Conservation (phyloP, 441 rosid species). For the Cnidoscolus chayamansa region DNA sequence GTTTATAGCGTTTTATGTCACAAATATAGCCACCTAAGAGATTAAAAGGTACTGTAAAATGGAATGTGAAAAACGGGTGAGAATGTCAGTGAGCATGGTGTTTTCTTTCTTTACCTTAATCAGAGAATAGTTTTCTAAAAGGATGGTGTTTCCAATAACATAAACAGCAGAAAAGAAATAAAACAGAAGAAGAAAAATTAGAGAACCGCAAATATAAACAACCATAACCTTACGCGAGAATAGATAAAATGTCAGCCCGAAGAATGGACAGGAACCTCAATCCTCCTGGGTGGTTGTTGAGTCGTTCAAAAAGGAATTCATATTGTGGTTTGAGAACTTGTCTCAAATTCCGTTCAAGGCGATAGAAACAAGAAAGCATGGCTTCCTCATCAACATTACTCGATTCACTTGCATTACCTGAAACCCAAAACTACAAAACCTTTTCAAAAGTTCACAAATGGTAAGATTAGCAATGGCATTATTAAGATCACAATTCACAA, state of each 20-base stretch:
- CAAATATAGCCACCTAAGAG: not conserved
- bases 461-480: not conserved
- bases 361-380: conserved; percentile 63
- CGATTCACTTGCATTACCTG: conserved; percentile 42
- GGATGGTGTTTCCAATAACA: not conserved
- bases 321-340: conserved; percentile 76
- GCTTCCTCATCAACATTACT: conserved; percentile 43
- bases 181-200: conserved; percentile 1
- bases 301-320: conserved; percentile 78
- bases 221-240: conserved; percentile 59
- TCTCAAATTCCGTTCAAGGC: conserved; percentile 73
- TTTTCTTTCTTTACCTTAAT: not conserved
- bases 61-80: not conserved
- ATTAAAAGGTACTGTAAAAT: not conserved
- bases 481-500: not conserved
- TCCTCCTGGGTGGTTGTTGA: conserved; percentile 86
- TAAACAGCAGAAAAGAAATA: not conserved
- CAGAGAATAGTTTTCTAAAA: not conserved
- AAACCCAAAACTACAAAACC: conserved; percentile 23
- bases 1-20: not conserved
- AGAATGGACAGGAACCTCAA: conserved; percentile 69
- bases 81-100: not conserved
- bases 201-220: conserved; percentile 14
- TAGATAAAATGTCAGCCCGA: conserved; percentile 74
- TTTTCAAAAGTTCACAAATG: conserved; percentile 14